Evolutionary conservation across 306 rosid genomes (phyloP), one percentile per base, ranked within the genome.

Genomic region (Bauhinia variegata): DNA sequence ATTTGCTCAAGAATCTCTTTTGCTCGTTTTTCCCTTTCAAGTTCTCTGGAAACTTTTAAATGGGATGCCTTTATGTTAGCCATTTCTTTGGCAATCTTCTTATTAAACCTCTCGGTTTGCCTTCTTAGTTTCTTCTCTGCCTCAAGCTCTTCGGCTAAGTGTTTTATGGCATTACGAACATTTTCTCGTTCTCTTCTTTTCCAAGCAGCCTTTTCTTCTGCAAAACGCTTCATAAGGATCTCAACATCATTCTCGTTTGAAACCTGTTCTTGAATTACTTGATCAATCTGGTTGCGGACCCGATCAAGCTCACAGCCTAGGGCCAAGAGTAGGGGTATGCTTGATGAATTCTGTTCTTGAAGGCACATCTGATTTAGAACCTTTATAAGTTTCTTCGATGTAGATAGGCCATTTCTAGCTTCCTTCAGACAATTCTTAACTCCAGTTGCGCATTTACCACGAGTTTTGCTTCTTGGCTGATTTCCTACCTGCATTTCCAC

Each of bases 1-100:
- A 86, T 79, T 68, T 92, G 91, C 79, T 92, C 91, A 23, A 92
- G 57, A 46, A 92, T 83, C 83, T 89, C 96, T 32, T 84, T 92
- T 0, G 96, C 98, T 36, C 96, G 81, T 67, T 80, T 87, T 66
- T 92, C 96, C 80, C 93, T 89, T 52, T 84, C 84, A 1, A 87
- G 75, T 78, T 91, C 97, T 54, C 84, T 89, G 15, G 43, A 67
- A 49, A 71, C 76, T 74, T 86, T 83, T 5, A 83, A 73, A 43
- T 89, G 73, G 3, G 83, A 78, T 49, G 78, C 84, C 72, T 86
- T 86, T 11, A 74, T 75, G 11, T 76, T 74, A n/a, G 89, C 93
- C 78, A 92, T 71, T 81, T 92, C 96, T 12, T 75, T 74, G 7
- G 91, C 98, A 17, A 92, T 82, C 78, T 76, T 89, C 78, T 92